Evolutionary conservation across 2,329 filamentous ascomycete genomes (phyloP).

Genomic region (Apiospora sp.): DNA sequence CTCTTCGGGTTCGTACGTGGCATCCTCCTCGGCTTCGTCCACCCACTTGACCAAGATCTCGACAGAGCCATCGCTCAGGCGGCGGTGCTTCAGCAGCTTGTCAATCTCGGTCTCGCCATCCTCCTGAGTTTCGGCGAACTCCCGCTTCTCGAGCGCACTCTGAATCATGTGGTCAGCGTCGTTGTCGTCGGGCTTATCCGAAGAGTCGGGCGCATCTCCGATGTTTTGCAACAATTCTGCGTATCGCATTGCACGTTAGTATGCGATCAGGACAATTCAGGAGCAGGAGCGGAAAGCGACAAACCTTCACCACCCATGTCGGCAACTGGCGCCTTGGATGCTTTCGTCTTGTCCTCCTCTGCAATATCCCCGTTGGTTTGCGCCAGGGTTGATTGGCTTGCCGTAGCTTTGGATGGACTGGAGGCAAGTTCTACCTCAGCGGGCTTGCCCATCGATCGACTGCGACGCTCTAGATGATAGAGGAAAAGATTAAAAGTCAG

Average conservation of each 20-base stretch:
- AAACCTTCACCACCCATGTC: conserved; percentile 36
- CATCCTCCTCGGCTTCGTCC: conserved; percentile 37
- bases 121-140: conserved; percentile 31
- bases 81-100: conserved; percentile 38
- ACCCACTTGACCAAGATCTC: conserved; percentile 44
- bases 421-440: background rate
- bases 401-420: conserved; percentile 17
- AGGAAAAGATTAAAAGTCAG: background rate
- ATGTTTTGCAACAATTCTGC: conserved; percentile 6
- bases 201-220: background rate
- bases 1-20: conserved; percentile 45
- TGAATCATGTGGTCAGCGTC: conserved; percentile 23
- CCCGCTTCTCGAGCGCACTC: conserved; percentile 29
- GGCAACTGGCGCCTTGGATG: conserved; percentile 36
- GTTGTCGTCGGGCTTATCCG: conserved; percentile 23
- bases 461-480: conserved; percentile 34
- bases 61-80: conserved; percentile 34
- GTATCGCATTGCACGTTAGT: conserved; percentile 16
- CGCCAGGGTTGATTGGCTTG: conserved; percentile 1
- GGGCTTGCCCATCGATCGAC: conserved; percentile 31
- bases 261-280: background rate
- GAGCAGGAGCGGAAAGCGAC: background rate
- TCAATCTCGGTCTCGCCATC: conserved; percentile 35
- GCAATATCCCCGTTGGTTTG: conserved; percentile 24
- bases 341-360: conserved; percentile 28